A percentile compares a stretch with the other conserved stretches of the same genome.
phyloP scores from a whole-genome alignment of 2,329 filamentous ascomycete genomes.

The Arthrocladium fulminans region DNA sequence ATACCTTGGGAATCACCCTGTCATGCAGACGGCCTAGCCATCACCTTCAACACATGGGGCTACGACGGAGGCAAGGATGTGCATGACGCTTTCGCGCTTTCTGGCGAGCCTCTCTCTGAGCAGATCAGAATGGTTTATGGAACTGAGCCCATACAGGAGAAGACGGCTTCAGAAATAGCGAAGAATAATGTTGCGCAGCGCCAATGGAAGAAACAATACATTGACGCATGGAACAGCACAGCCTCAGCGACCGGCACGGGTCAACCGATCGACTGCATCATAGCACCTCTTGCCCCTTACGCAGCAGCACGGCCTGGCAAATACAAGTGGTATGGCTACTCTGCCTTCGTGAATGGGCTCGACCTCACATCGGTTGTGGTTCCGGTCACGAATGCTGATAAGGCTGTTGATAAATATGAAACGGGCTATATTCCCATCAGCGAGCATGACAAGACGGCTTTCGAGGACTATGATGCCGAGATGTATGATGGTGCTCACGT shows the following conservation, averaged over 20 bases:
- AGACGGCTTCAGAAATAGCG: conserved; percentile 36
- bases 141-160: conserved; percentile 27
- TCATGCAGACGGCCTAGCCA: conserved; percentile 34
- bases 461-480: conserved; percentile 43
- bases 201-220: conserved; percentile 49
- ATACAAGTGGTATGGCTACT: conserved; percentile 34
- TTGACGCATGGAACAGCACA: conserved; percentile 57
- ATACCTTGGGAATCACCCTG: conserved; percentile 51
- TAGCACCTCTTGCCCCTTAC: conserved; percentile 35
- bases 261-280: conserved; percentile 45
- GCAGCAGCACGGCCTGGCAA: conserved; percentile 33
- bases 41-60: conserved; percentile 34
- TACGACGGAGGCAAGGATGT: conserved; percentile 47
- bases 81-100: conserved; percentile 42
- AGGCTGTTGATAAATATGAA: conserved; percentile 31
- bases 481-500: conserved; percentile 42
- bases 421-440: conserved; percentile 32
- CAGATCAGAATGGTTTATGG: conserved; percentile 34
- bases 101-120: conserved; percentile 45
- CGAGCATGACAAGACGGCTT: conserved; percentile 37
- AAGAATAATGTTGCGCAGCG: conserved; percentile 46
- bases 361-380: conserved; percentile 38
- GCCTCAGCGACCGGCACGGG: conserved; percentile 41
- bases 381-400: conserved; percentile 38
- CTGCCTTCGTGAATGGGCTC: conserved; percentile 30